Evolutionary conservation across 2,329 filamentous ascomycete genomes (phyloP).

Genomic region (Neonectria ditissima): DNA sequence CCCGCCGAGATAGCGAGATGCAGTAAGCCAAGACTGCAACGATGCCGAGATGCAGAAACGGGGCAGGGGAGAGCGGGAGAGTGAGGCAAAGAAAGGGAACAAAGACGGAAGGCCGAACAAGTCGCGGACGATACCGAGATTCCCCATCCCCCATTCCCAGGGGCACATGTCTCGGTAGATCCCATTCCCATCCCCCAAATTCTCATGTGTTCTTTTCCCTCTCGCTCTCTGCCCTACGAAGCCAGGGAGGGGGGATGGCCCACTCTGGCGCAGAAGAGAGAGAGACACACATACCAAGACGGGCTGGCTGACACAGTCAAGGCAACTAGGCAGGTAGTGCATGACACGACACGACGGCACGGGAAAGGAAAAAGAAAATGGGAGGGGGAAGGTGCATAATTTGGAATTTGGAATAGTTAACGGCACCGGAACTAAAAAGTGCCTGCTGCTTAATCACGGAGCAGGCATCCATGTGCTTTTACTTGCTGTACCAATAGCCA

Average conservation of each 20-base stretch:
- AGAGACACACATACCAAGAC: too few relatives aligned
- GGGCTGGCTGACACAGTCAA: not conserved
- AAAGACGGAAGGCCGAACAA: not conserved
- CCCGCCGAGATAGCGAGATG: conserved; percentile 4
- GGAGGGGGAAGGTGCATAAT: not conserved
- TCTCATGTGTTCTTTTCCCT: too few relatives aligned
- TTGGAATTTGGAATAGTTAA: not conserved
- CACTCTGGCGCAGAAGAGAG: too few relatives aligned
- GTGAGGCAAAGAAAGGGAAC: not conserved
- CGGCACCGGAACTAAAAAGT: not conserved
- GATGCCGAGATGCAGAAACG: not conserved
- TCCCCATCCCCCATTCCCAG: too few relatives aligned
- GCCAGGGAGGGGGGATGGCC: too few relatives aligned
- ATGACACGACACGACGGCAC: not conserved
- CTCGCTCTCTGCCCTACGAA: too few relatives aligned
- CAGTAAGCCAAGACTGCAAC: not conserved
- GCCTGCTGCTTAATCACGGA: too few relatives aligned
- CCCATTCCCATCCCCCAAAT: not conserved
- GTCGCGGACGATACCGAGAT: not conserved
- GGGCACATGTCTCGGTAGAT: not conserved
- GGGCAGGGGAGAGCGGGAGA: not conserved
- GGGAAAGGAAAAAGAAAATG: not conserved
- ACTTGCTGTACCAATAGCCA: not conserved
- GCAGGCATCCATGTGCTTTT: too few relatives aligned
- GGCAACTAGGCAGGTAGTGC: not conserved